Percentiles rank a stretch among this genome's conserved stretches.
Evolutionary conservation across 768 basidiomycete genomes (phyloP).

Genomic region (Leucocoprinus birnbaumii): DNA sequence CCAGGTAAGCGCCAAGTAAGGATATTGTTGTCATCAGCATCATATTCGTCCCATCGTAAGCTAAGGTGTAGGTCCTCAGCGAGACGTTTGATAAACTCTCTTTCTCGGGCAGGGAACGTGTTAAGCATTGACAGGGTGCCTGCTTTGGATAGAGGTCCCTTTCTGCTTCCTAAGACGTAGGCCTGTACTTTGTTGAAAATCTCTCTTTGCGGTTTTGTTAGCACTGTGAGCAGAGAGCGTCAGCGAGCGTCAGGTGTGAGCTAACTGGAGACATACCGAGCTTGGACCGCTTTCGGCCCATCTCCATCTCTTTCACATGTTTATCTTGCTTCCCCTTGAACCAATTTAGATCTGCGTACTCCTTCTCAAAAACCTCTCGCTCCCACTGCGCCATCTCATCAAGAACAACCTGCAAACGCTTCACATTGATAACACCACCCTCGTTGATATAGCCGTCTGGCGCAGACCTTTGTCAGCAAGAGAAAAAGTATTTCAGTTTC

Average conservation of each 20-base stretch:
- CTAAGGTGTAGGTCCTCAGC: conserved; percentile 75
- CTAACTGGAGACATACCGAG: conserved; percentile 48
- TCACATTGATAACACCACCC: conserved; percentile 75
- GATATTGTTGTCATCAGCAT: conserved; percentile 77
- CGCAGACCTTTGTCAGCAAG: background rate
- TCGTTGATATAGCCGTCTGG: conserved; percentile 94
- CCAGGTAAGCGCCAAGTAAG: conserved; percentile 66
- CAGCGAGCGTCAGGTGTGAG: conserved; percentile 15
- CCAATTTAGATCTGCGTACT: conserved; percentile 88
- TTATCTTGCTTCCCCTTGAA: conserved; percentile 90
- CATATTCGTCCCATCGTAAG: conserved; percentile 92
- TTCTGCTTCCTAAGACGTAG: conserved; percentile 58
- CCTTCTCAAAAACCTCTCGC: conserved; percentile 86
- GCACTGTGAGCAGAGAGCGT: conserved; percentile 34
- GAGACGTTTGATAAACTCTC: conserved; percentile 74
- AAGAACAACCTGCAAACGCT: conserved; percentile 80
- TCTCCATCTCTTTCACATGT: conserved; percentile 63
- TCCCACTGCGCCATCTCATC: conserved; percentile 90
- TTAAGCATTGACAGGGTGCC: conserved; percentile 69
- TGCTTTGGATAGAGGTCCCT: conserved; percentile 26
- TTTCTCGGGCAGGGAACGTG: conserved; percentile 75
- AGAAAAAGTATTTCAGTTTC: background rate
- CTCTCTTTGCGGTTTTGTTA: conserved; percentile 71
- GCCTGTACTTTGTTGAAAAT: conserved; percentile 78
- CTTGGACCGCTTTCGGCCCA: conserved; percentile 51